phyloP scores from a whole-genome alignment of 768 basidiomycete genomes.

The Neoboletus subvelutipes region DNA sequence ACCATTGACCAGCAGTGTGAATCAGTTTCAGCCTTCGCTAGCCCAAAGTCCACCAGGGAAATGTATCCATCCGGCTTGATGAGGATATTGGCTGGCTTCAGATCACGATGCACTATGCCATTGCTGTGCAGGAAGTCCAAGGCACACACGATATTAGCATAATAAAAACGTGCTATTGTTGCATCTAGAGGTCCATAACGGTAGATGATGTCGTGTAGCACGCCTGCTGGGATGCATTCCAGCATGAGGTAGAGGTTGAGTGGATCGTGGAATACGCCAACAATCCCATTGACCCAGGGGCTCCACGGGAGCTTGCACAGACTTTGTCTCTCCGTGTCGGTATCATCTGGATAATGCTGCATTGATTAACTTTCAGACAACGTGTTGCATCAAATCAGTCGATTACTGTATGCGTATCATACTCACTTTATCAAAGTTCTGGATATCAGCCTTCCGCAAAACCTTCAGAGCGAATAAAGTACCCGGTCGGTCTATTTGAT shows the following conservation, averaged over 20 bases:
- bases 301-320: slow-evolving; percentile 50
- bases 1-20: slow-evolving; percentile 34
- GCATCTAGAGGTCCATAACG: slow-evolving; percentile 33
- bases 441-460: slow-evolving; percentile 36
- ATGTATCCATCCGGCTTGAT: slow-evolving; percentile 57
- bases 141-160: slow-evolving; percentile 51
- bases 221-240: slow-evolving; percentile 49
- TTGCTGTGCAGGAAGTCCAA: slow-evolving; percentile 46
- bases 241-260: slow-evolving; percentile 50
- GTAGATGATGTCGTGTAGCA: slow-evolving; percentile 39
- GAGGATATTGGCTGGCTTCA: slow-evolving; percentile 60
- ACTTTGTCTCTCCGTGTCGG: slow-evolving; percentile 41
- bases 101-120: slow-evolving; percentile 51
- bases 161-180: slow-evolving; percentile 47
- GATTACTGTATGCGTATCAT: not conserved
- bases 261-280: slow-evolving; percentile 46
- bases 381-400: not conserved
- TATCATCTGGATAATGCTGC: slow-evolving; percentile 30
- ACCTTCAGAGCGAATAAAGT: slow-evolving; percentile 50
- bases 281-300: slow-evolving; percentile 49
- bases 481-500: slow-evolving; percentile 36
- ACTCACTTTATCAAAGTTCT: slow-evolving; percentile 33
- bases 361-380: not conserved
- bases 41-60: slow-evolving; percentile 52
- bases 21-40: slow-evolving; percentile 25